Conservation (phyloP, 169 alveolate genomes). For the Cryptosporidium xiaoi region DNA sequence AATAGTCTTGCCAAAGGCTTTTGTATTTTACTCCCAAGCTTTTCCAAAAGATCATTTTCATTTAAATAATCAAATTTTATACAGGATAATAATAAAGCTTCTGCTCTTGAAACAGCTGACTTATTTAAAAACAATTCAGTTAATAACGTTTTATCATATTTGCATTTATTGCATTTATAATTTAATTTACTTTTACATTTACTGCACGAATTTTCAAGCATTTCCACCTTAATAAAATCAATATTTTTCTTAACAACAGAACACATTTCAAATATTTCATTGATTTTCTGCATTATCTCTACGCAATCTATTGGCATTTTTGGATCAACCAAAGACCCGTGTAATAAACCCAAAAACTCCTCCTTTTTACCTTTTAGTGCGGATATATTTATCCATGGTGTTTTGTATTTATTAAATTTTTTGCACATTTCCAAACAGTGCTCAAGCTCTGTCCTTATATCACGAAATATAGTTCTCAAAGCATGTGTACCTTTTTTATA, state of each 20-base stretch:
- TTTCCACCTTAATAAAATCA: background rate
- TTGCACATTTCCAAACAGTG: background rate
- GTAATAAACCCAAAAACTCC: background rate
- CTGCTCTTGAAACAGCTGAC: constrained; percentile 12
- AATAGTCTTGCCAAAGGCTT: background rate
- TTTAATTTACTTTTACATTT: background rate
- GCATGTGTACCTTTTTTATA: background rate
- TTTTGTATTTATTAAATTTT: constrained; percentile 9
- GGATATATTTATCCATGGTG: constrained; percentile 14
- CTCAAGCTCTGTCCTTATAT: background rate
- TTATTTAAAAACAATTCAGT: background rate
- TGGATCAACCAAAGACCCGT: background rate
- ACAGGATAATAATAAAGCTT: background rate
- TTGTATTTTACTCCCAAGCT: background rate
- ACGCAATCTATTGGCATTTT: background rate
- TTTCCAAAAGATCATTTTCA: too few relatives aligned
- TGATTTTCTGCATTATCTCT: background rate
- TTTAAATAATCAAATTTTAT: background rate
- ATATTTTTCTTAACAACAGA: background rate
- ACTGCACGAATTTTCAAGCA: background rate
- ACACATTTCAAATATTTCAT: background rate
- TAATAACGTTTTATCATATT: background rate
- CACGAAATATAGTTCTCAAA: background rate
- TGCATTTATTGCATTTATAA: background rate
- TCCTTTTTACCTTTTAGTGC: background rate